Evolutionary conservation across 768 basidiomycete species (phyloP).

Genomic region (Xerocomellus amylosporus): DNA sequence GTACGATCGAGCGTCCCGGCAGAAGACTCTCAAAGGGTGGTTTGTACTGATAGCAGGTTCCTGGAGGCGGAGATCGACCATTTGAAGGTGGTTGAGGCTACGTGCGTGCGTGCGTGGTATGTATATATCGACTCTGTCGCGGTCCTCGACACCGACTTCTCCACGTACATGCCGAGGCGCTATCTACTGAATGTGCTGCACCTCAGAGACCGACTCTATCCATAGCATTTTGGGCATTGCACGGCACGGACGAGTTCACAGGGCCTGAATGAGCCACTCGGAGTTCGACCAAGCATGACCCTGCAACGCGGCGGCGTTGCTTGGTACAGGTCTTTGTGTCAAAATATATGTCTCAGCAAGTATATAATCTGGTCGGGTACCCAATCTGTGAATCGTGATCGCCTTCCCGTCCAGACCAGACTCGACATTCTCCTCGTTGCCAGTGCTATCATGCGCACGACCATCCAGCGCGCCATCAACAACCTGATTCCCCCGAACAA

Average conservation of each 20-base stretch:
- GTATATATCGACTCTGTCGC: too few relatives aligned
- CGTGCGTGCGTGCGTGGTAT: too few relatives aligned
- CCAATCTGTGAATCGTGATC: neutral
- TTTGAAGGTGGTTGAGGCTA: too few relatives aligned
- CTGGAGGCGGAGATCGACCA: too few relatives aligned
- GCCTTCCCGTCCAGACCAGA: neutral
- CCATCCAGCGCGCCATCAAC: slow-evolving; percentile 12
- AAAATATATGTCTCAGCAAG: neutral
- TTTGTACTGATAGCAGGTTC: too few relatives aligned
- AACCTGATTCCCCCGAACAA: slow-evolving; percentile 4
- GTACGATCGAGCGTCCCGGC: too few relatives aligned
- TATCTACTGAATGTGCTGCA: too few relatives aligned
- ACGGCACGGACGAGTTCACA: neutral
- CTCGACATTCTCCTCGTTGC: neutral
- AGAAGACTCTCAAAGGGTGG: too few relatives aligned
- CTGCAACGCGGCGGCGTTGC: neutral
- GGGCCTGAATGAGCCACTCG: slow-evolving; percentile 1
- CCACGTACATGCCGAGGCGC: too few relatives aligned
- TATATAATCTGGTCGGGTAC: neutral
- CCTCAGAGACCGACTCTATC: too few relatives aligned
- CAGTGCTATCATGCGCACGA: slow-evolving; percentile 10
- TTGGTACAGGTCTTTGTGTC: slow-evolving; percentile 6
- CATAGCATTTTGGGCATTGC: too few relatives aligned
- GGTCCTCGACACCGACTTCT: too few relatives aligned
- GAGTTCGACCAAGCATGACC: neutral